phyloP scores from a whole-genome alignment of 2,329 filamentous ascomycete genomes.

The Cyphellophora attinorum region DNA sequence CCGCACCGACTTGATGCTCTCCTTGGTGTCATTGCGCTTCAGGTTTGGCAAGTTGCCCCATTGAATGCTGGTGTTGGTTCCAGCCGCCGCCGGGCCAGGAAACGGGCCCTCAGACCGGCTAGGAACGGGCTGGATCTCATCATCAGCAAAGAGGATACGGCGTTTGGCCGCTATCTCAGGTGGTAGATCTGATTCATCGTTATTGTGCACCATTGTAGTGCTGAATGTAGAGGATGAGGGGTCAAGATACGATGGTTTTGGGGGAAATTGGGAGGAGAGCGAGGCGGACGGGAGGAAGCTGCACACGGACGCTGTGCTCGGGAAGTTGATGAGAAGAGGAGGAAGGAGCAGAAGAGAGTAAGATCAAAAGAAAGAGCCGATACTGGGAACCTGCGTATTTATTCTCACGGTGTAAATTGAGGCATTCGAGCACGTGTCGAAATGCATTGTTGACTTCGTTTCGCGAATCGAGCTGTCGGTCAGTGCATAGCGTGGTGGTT shows the following conservation, averaged over 20 bases:
- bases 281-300: background rate
- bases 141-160: constrained; percentile 16
- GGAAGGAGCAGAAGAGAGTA: background rate
- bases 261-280: background rate
- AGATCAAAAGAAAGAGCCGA: background rate
- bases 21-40: constrained; percentile 8
- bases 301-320: too few species aligned
- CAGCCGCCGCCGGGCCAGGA: background rate
- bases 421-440: too few species aligned
- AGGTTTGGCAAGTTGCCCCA: background rate
- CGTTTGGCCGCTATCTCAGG: constrained; percentile 12
- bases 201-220: background rate
- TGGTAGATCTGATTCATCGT: constrained; percentile 8
- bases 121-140: constrained; percentile 7
- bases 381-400: too few species aligned
- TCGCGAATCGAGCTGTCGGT: too few species aligned
- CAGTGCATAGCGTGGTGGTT: too few species aligned
- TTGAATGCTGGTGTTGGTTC: background rate
- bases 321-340: background rate
- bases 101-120: background rate
- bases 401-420: too few species aligned
- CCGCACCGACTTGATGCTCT: constrained; percentile 10
- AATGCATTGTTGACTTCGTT: too few species aligned
- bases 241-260: constrained; percentile 2
- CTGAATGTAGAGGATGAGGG: constrained; percentile 1